These are phyloP conservation scores for Melastoma candidum DNA, from an alignment of 441 rosid species.

Conservation along the genomic window DNA sequence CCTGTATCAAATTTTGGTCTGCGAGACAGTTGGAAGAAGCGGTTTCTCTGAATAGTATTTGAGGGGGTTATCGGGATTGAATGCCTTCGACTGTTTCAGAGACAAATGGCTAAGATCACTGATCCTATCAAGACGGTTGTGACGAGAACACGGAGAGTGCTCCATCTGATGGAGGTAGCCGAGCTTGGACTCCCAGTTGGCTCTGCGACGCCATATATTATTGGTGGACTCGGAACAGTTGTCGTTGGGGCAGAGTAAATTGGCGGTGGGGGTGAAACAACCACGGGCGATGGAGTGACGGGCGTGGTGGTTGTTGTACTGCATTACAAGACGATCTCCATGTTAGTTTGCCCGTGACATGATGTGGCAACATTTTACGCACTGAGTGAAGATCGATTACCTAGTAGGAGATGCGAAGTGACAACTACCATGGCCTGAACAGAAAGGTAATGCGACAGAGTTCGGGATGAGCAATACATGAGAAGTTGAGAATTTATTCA, in stretches of 20 bases:
- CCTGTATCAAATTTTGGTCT: too few relatives aligned
- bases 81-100: too few relatives aligned
- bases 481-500: neutral
- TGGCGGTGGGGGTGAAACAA: too few relatives aligned
- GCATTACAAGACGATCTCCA: slow-evolving; percentile 8
- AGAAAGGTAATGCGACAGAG: neutral
- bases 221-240: slow-evolving; percentile 42
- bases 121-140: slow-evolving; percentile 30
- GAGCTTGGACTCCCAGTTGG: slow-evolving; percentile 86
- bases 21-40: too few relatives aligned
- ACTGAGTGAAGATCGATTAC: slow-evolving; percentile 3
- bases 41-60: too few relatives aligned
- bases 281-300: too few relatives aligned
- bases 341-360: slow-evolving; percentile 7
- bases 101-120: slow-evolving; percentile 21
- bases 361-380: slow-evolving; percentile 4
- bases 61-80: too few relatives aligned
- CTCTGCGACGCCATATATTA: slow-evolving; percentile 57
- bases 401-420: slow-evolving; percentile 41
- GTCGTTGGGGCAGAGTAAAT: slow-evolving; percentile 21
- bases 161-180: slow-evolving; percentile 37
- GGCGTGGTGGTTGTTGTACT: too few relatives aligned
- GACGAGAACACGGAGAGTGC: slow-evolving; percentile 30
- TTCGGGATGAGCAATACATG: neutral
- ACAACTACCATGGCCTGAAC: slow-evolving; percentile 76